These are phyloP conservation scores for Taphrina confusa DNA, from an alignment of 1,139 yeast genomes.

Conservation along the genomic window DNA sequence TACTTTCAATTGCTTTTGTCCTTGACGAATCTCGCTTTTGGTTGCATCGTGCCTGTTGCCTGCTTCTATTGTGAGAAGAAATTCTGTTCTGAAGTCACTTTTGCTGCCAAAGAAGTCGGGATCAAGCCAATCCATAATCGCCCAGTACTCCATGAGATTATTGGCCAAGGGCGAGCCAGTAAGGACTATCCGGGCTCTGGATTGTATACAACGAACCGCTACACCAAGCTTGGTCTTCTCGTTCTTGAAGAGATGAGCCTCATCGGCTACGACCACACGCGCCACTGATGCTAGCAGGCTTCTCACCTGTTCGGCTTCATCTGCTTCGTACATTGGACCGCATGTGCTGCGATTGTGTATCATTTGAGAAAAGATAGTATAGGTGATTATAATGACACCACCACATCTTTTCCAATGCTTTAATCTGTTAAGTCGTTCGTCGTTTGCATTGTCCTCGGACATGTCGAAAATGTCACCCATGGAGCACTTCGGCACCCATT, in stretches of 20 bases:
- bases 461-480: conserved; percentile 45
- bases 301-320: conserved; percentile 55
- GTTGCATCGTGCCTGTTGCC: conserved; percentile 99
- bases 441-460: background rate
- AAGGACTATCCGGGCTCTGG: conserved; percentile 77
- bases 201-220: conserved; percentile 77
- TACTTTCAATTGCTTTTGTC: conserved; percentile 92
- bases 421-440: background rate
- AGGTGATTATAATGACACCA: conserved; percentile 85
- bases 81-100: conserved; percentile 90
- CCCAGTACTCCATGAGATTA: conserved; percentile 88
- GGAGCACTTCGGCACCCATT: conserved; percentile 99
- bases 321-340: conserved; percentile 64
- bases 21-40: conserved; percentile 92
- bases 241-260: conserved; percentile 93
- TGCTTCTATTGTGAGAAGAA: conserved; percentile 85
- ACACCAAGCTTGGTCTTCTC: conserved; percentile 89
- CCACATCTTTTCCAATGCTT: conserved; percentile 58
- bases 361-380: conserved; percentile 78
- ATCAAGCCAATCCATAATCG: conserved; percentile 87
- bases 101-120: conserved; percentile 93
- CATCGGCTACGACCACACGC: conserved; percentile 64
- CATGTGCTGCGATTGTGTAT: conserved; percentile 51
- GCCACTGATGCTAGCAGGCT: background rate
- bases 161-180: conserved; percentile 98